Percentiles rank a stretch among this genome's conserved stretches.
Conservation (phyloP, 2,329 filamentous ascomycete genomes). For the Monilinia fructicola region DNA sequence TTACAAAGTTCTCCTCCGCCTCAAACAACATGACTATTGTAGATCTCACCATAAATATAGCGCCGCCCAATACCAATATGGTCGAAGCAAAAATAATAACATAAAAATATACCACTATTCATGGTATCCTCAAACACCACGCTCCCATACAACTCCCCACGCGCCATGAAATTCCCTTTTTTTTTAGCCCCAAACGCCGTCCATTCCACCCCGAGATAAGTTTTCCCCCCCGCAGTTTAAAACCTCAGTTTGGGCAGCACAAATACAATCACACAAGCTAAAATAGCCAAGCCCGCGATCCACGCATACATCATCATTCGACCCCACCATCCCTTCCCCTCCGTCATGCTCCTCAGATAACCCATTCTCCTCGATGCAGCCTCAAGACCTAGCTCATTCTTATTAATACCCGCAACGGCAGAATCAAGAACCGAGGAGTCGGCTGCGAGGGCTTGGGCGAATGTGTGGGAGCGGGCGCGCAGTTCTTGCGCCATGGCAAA, state of each 20-base stretch:
- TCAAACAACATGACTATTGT: too few relatives aligned
- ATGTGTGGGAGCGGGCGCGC: conserved; percentile 71
- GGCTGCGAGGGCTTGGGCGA: conserved; percentile 68
- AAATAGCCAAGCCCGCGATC: conserved; percentile 80
- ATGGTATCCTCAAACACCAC: conserved; percentile 24
- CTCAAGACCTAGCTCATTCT: conserved; percentile 73
- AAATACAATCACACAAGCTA: conserved; percentile 77
- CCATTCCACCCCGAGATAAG: background rate
- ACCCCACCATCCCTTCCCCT: conserved; percentile 85
- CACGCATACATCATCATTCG: conserved; percentile 75
- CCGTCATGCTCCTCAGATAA: conserved; percentile 72
- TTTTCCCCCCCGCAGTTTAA: conserved; percentile 42
- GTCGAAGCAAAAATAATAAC: background rate
- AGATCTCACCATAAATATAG: background rate
- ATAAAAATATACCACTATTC: conserved; percentile 7
- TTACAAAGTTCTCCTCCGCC: background rate
- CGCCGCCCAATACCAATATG: background rate
- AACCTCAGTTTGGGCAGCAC: conserved; percentile 86
- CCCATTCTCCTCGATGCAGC: conserved; percentile 76
- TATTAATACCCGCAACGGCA: conserved; percentile 73
- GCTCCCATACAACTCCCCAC: background rate
- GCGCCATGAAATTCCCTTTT: background rate
- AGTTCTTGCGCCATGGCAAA: conserved; percentile 75
- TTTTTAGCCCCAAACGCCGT: background rate
- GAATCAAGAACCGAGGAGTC: conserved; percentile 70